Percentiles rank a stretch among this genome's conserved stretches.
Conservation (phyloP, 2,329 filamentous ascomycete species). For the Didymella arachidicola region DNA sequence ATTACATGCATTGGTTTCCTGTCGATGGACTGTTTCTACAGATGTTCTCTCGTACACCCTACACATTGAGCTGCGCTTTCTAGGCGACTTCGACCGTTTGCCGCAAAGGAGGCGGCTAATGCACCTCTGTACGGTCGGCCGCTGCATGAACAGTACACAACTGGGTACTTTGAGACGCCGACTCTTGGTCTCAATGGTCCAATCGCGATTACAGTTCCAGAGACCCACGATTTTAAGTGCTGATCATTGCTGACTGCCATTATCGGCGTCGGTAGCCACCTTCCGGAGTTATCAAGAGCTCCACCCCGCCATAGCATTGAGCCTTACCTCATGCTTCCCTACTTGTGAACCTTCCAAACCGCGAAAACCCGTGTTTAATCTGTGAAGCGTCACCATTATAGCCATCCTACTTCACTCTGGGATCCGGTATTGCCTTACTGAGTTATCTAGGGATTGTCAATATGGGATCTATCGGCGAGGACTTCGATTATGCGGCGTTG, state of each 20-base stretch:
- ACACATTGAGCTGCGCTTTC: too few species aligned
- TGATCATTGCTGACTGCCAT: conserved; percentile 12
- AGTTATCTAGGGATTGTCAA: neutral
- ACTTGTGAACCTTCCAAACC: neutral
- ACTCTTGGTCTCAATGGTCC: neutral
- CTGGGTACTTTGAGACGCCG: neutral
- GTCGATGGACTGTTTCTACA: too few species aligned
- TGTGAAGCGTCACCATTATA: neutral
- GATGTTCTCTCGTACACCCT: too few species aligned
- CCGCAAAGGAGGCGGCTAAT: neutral
- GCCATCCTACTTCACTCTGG: neutral
- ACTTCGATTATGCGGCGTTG: conserved; percentile 30
- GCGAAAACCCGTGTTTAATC: too few species aligned
- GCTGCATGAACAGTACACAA: neutral
- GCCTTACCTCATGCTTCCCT: neutral
- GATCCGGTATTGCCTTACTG: neutral
- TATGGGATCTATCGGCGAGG: conserved; percentile 21
- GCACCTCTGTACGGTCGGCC: neutral
- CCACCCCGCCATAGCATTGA: conserved; percentile 10
- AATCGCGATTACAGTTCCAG: neutral
- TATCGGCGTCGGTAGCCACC: conserved; percentile 4
- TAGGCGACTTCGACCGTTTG: neutral
- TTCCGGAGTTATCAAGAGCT: conserved; percentile 8
- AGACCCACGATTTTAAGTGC: neutral
- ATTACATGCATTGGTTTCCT: neutral